A percentile compares a stretch with the other conserved stretches of the same genome.
These are phyloP conservation scores for Mortierella sp. DNA, from an alignment of 371 early-diverging fungal species.

Conservation along the genomic window DNA sequence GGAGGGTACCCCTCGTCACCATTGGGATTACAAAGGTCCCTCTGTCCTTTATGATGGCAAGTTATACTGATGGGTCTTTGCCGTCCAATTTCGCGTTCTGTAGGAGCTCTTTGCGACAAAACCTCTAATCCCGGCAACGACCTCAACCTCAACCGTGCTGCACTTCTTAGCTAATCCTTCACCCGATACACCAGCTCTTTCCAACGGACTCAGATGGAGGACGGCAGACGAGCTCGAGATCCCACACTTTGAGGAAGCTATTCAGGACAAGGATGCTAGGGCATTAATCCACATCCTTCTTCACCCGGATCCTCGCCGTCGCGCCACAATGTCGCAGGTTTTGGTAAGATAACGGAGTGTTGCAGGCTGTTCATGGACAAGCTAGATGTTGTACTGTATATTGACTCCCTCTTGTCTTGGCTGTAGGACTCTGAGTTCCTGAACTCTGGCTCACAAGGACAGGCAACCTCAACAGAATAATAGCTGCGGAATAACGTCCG, in stretches of 20 bases:
- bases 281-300: slow-evolving; percentile 34
- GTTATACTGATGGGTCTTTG: too few species aligned
- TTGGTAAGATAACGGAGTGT: slow-evolving; percentile 18
- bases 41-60: too few species aligned
- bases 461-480: neutral
- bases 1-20: too few species aligned
- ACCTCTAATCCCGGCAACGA: slow-evolving; percentile 29
- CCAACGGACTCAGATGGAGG: slow-evolving; percentile 30
- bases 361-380: too few species aligned
- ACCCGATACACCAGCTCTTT: slow-evolving; percentile 20
- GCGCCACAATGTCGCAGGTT: slow-evolving; percentile 34
- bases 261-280: slow-evolving; percentile 27
- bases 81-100: too few species aligned
- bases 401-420: neutral
- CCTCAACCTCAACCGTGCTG: slow-evolving; percentile 20
- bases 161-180: slow-evolving; percentile 44
- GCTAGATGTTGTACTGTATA: neutral
- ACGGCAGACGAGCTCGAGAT: slow-evolving; percentile 28
- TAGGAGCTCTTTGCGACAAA: slow-evolving; percentile 45
- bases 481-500: too few species aligned
- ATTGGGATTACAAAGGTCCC: too few species aligned
- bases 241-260: slow-evolving; percentile 41
- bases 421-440: slow-evolving; percentile 25
- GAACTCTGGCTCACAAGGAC: neutral
- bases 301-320: slow-evolving; percentile 29